Evolutionary conservation across 345 rosid species (phyloP).

Genomic region (Gynandropsis gynandra): DNA sequence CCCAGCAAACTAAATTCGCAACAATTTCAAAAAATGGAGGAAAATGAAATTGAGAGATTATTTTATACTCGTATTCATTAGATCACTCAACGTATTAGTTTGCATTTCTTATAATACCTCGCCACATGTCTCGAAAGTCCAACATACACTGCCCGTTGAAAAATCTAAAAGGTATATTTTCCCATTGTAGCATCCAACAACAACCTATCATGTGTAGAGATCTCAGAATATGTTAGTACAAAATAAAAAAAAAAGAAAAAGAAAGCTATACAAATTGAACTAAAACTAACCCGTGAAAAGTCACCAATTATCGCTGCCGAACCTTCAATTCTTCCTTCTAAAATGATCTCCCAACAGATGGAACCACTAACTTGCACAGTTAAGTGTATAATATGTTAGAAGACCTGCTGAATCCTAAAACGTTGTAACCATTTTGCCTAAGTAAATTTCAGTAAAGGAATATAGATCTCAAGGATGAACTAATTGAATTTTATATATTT

Average conservation of each 20-base stretch:
- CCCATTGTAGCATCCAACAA: slow-evolving; percentile 87
- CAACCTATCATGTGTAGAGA: slow-evolving; percentile 44
- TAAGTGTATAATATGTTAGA: slow-evolving; percentile 16
- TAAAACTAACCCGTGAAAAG: slow-evolving; percentile 64
- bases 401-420: slow-evolving; percentile 9
- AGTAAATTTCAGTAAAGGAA: too few species aligned
- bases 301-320: slow-evolving; percentile 70
- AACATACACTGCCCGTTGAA: slow-evolving; percentile 49
- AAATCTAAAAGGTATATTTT: slow-evolving; percentile 75
- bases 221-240: slow-evolving; percentile 9
- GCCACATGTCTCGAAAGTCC: slow-evolving; percentile 82
- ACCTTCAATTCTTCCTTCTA: slow-evolving; percentile 82
- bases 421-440: neutral
- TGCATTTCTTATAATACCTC: slow-evolving; percentile 41
- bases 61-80: neutral
- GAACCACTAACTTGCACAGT: slow-evolving; percentile 52
- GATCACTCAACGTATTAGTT: slow-evolving; percentile 4
- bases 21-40: slow-evolving; percentile 13
- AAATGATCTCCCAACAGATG: slow-evolving; percentile 62
- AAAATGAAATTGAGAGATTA: neutral
- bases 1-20: neutral
- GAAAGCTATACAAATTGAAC: slow-evolving; percentile 13
- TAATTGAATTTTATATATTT: too few species aligned
- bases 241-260: slow-evolving; percentile 18
- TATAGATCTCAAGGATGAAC: too few species aligned